Base-by-base conservation (phyloP, 1,139 yeast genomes). In the Debaryomyces sp. region DNA sequence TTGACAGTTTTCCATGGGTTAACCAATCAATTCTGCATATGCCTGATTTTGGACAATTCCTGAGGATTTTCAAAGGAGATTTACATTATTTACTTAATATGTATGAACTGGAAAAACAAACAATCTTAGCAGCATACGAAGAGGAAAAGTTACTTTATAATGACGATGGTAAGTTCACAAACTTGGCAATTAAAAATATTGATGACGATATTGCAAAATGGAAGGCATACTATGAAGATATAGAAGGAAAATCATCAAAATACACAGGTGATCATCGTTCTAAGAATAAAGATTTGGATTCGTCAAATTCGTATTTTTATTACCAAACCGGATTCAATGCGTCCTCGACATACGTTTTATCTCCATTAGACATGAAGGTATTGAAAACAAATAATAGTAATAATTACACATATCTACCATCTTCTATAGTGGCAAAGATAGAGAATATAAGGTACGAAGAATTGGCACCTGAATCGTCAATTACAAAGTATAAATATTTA, bases 281-380 rank as follows among this genome's bases (percentile, higher is more conserved):
- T 5, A 17, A 29, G 4, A 6, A 7, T 24, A 24, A 18, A 36
- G 24, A 21, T 17, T 13, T 36, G 15, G 39, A 27, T 15, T 41
- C 34, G 8, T 15, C 44, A 33, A 46, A 46, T 26, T 33, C 60
- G 3, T 64, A 59, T 42, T 74, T 60, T 51, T 73, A 64, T 52
- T 89, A 86, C 62, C 92, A 90, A 61, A 85, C 96, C 0, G 84
- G 86, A 0, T 87, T 86, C 64, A 81, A 82, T 54, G 78, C 94
- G 0, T 73, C 82, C 4, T 78, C 86, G 5, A 80, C 81, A 27
- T 90, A 73, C 63, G 87, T 89, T 38, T 70, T 92, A 21, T 84
- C 96, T 0, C 85, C 92, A 1, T 70, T 94, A 43, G 99, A 94
- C 60, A 80, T 89, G 44, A 85, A 85, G 50, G 84, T 94, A 10